phyloP scores from a whole-genome alignment of 257 asterid species.

The Solanum clarkiae region DNA sequence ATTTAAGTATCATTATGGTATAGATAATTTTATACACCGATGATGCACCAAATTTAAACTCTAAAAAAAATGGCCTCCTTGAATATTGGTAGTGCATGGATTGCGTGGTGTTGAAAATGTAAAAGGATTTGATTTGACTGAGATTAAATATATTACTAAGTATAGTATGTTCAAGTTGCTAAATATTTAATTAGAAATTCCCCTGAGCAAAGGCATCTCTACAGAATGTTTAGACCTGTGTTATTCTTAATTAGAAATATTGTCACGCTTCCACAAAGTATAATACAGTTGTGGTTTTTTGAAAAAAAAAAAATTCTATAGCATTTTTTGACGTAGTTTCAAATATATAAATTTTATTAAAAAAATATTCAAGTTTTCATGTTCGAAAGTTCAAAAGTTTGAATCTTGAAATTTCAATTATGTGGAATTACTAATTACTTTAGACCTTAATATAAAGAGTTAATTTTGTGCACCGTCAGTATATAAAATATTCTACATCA shows the following conservation, averaged over 20 bases:
- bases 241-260: neutral
- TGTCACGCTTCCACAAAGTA: neutral
- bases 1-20: too few species aligned
- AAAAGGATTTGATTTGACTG: neutral
- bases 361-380: too few species aligned
- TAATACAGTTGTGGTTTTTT: too few species aligned
- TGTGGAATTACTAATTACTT: neutral
- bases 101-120: neutral
- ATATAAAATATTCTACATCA: too few species aligned
- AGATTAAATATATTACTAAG: neutral
- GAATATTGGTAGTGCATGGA: neutral
- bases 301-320: too few species aligned
- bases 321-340: too few species aligned
- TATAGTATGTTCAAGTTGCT: neutral
- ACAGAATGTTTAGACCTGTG: neutral
- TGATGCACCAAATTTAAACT: too few species aligned
- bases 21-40: too few species aligned
- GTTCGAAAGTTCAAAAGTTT: too few species aligned
- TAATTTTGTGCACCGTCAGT: too few species aligned
- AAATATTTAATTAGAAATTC: neutral
- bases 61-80: too few species aligned
- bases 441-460: neutral
- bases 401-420: neutral
- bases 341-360: too few species aligned
- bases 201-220: neutral